Evolutionary conservation across 192 early-diverging fungal species (phyloP).

Genomic region (Backusella tarrabulga): DNA sequence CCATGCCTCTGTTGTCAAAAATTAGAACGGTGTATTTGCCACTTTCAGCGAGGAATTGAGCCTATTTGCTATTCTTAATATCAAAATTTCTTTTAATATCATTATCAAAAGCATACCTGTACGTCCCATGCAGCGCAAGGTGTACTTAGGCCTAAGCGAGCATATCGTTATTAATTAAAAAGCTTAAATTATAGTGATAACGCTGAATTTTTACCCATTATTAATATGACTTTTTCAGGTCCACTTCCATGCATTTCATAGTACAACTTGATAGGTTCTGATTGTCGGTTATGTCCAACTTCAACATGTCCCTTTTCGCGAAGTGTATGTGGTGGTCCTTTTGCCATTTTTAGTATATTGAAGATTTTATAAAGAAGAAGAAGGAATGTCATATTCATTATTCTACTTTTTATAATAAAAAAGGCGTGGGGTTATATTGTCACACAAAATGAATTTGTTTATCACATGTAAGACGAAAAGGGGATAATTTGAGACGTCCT

Average conservation of each 20-base stretch:
- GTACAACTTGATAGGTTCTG: conserved; percentile 62
- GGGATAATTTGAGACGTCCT: not conserved
- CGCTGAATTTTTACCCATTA: conserved; percentile 62
- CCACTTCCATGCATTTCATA: conserved; percentile 79
- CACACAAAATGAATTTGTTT: not conserved
- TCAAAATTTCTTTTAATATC: not conserved
- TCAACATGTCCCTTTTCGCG: conserved; percentile 39
- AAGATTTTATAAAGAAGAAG: not conserved
- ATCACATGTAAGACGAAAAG: not conserved
- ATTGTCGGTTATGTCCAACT: conserved; percentile 35
- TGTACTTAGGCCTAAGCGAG: conserved; percentile 17
- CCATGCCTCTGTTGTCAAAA: conserved; percentile 87
- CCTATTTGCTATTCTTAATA: conserved; percentile 36
- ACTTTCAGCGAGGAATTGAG: conserved; percentile 61
- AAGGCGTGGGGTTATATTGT: not conserved
- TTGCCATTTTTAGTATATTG: not conserved
- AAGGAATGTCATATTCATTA: not conserved
- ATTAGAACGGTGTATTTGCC: conserved; percentile 70
- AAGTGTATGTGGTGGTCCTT: not conserved
- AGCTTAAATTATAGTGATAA: not conserved
- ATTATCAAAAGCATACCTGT: conserved; percentile 19
- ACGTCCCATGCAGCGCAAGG: conserved; percentile 43
- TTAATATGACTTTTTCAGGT: conserved; percentile 62
- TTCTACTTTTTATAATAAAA: not conserved
- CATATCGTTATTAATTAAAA: not conserved